Base-by-base conservation (phyloP, 768 basidiomycete genomes). In the Mycena vulgaris region DNA sequence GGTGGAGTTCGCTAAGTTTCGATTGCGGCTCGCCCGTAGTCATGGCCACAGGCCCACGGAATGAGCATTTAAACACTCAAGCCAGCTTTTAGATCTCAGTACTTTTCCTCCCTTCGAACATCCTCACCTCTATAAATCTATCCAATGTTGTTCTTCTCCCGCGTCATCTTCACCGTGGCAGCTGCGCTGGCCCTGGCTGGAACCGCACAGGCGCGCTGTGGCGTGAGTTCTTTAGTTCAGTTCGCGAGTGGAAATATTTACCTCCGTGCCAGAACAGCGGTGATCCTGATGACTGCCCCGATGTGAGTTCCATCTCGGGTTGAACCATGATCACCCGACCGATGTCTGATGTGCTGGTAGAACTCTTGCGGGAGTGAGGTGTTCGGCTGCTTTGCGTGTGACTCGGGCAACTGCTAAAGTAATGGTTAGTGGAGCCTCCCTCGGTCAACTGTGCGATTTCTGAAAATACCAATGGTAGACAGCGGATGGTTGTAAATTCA, bases 201-300 rank as follows among this genome's bases (percentile, higher is more conserved):
- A 5, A 45, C 17, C 21, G 60, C 48, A 13, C 45, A 61, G 16
- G 60, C 60, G 3, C 60, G 60, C 1, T 61, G 60, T 33, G 60
- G 60, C 25, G 60, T 61, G 47, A 48, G 42, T 60, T 28, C 8
- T 8, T 10, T 56, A n/a, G 25, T 27, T 28, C 21, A 25, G 7
- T 39, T 39, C 5, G 33, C 17, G 21, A 5, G 55, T 19, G 25
- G 17, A 31, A 31, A 23, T 27, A 3, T 21, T 25, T 27, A 27
- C 37, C 1, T 16, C 42, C 11, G 8, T 3, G 7, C 9, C 21
- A 61, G 60, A 27, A 61, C 47, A 4, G 60, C 1, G 60, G 60
- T n/a, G 47, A 27, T 19, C 60, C 60, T 13, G 60, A 61, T 37
- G 60, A 61, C 60, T 61, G 60, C 47, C 60, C 60, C n/a, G 60